A percentile compares a stretch with the other conserved stretches of the same genome.
These are phyloP conservation scores for Saccharomyces pastorianus DNA, from an alignment of 1,139 yeast species.

Conservation along the genomic window DNA sequence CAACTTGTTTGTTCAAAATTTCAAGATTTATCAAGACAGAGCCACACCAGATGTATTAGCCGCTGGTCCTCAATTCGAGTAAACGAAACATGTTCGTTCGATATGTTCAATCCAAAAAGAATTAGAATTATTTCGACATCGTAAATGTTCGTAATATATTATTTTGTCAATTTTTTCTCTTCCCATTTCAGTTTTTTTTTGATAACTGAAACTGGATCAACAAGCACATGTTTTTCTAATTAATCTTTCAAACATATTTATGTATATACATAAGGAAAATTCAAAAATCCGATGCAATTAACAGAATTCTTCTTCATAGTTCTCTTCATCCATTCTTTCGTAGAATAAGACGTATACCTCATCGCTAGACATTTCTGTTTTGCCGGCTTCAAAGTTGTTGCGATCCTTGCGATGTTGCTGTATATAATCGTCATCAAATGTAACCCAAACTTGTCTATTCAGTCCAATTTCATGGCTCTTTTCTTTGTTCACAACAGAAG, in stretches of 20 bases:
- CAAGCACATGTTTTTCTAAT: not conserved
- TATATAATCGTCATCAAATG: slow-evolving; percentile 59
- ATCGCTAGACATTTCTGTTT: slow-evolving; percentile 39
- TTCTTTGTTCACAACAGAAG: slow-evolving; percentile 50
- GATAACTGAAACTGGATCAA: not conserved
- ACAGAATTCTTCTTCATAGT: not conserved
- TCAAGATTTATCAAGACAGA: slow-evolving; percentile 72
- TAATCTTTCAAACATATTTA: slow-evolving; percentile 9
- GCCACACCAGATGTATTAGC: slow-evolving; percentile 82
- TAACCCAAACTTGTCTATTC: slow-evolving; percentile 45
- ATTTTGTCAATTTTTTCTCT: not conserved
- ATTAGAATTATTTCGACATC: not conserved
- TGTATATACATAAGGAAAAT: not conserved
- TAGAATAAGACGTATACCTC: slow-evolving; percentile 66
- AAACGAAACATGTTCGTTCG: not conserved
- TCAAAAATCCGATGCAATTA: not conserved
- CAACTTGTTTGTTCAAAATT: slow-evolving; percentile 72
- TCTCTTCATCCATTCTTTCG: slow-evolving; percentile 34
- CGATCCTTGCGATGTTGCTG: slow-evolving; percentile 36
- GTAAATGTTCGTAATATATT: not conserved
- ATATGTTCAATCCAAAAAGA: not conserved
- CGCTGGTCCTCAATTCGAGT: slow-evolving; percentile 67
- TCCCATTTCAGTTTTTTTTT: not conserved
- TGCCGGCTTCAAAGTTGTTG: slow-evolving; percentile 36
- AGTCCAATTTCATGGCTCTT: slow-evolving; percentile 25